These are phyloP conservation scores for Trichomonas vaginalis DNA, from an alignment of 208 protist genomes.

Conservation along the genomic window DNA sequence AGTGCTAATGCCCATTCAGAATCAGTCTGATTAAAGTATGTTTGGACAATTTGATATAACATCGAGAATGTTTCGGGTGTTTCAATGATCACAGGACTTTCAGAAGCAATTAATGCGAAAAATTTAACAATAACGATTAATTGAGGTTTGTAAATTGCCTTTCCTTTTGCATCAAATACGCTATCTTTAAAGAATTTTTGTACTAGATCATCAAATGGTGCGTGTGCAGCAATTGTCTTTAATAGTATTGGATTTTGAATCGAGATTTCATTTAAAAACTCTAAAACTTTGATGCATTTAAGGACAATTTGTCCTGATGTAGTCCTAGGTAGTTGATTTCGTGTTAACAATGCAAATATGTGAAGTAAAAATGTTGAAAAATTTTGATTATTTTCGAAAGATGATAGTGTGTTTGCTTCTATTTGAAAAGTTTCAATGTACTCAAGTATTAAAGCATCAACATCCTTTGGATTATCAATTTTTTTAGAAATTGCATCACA, in stretches of 20 bases:
- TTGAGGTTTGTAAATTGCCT: neutral
- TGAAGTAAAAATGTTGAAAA: neutral
- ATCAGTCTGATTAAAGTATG: neutral
- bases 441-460: neutral
- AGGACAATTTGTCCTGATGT: neutral
- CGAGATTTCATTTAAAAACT: neutral
- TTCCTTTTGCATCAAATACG: neutral
- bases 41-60: neutral
- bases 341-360: neutral
- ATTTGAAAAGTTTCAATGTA: neutral
- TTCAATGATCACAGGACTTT: neutral
- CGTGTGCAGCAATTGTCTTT: neutral
- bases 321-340: neutral
- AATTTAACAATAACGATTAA: neutral
- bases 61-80: neutral
- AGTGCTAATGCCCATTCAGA: neutral
- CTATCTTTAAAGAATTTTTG: neutral
- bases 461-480: neutral
- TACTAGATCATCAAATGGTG: neutral
- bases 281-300: neutral
- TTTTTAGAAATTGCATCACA: neutral
- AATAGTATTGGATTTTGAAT: neutral
- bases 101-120: neutral
- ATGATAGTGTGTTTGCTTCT: neutral
- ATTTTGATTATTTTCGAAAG: neutral